phyloP scores from a whole-genome alignment of 129 eudicot species.

The Ambrosia artemisiifolia region DNA sequence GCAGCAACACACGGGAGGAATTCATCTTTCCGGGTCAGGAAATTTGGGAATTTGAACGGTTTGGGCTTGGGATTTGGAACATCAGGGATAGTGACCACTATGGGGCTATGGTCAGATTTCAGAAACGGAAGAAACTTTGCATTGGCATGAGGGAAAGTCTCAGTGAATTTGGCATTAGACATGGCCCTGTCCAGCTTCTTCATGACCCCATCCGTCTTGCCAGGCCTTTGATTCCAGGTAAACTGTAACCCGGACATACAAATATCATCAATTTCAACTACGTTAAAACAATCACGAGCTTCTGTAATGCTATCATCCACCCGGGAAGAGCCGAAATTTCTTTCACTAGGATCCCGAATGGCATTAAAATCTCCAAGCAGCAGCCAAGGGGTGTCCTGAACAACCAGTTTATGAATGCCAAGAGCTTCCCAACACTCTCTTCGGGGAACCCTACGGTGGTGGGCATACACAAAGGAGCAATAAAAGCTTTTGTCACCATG shows the following conservation, averaged over 20 bases:
- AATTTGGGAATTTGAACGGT: not conserved
- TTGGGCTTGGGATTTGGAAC: not conserved
- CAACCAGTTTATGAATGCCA: not conserved
- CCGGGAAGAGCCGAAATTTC: too few relatives aligned
- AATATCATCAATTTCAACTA: not conserved
- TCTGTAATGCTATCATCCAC: not conserved
- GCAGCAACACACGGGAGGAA: not conserved
- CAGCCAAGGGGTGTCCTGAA: not conserved
- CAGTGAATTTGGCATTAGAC: not conserved
- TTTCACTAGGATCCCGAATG: not conserved
- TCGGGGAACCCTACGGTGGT: not conserved
- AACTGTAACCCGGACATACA: not conserved
- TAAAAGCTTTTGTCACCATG: too few relatives aligned
- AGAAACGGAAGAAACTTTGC: not conserved
- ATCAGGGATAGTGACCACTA: not conserved
- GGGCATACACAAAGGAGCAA: not conserved
- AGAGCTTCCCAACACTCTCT: not conserved
- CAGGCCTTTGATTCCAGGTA: not conserved
- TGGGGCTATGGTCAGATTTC: not conserved
- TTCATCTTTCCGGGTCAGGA: not conserved
- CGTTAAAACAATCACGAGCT: not conserved
- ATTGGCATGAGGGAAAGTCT: rapidly evolving
- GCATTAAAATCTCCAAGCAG: not conserved
- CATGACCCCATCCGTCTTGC: not conserved
- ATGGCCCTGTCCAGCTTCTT: not conserved